Evolutionary conservation across 345 rosid genomes (phyloP).

Genomic region (Rhodomyrtus tomentosa): DNA sequence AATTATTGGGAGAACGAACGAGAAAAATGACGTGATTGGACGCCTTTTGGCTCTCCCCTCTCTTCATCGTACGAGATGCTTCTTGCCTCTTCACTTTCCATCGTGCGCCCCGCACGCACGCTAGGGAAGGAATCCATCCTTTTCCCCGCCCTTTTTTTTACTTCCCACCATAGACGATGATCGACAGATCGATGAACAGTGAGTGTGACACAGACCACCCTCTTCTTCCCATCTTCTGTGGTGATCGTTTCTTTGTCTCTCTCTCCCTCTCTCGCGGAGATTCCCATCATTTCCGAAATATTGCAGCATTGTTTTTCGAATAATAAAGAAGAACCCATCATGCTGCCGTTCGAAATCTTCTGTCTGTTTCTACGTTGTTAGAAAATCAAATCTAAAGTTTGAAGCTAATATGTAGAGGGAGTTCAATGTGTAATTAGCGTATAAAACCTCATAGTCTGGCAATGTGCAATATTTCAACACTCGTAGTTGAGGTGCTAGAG

Average conservation of each 20-base stretch:
- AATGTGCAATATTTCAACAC: neutral
- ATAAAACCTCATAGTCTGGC: neutral
- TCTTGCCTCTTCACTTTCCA: neutral
- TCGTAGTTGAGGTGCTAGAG: too few relatives aligned
- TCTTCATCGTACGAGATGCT: neutral
- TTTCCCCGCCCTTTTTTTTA: neutral
- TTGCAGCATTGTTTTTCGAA: neutral
- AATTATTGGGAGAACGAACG: neutral
- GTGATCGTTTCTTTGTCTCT: neutral
- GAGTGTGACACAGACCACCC: neutral
- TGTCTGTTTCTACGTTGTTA: neutral
- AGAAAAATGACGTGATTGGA: neutral
- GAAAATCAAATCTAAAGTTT: neutral
- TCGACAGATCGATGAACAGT: neutral
- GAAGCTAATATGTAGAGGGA: neutral
- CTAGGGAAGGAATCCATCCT: neutral
- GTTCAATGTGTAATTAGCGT: neutral
- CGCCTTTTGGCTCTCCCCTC: neutral
- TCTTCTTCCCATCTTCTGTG: neutral
- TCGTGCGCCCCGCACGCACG: neutral
- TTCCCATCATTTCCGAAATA: neutral
- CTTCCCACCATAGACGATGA: neutral
- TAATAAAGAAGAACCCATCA: neutral
- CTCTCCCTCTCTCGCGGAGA: neutral
- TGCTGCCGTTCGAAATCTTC: neutral